Percentiles rank a stretch among this genome's conserved stretches.
These are phyloP conservation scores for Botryotinia calthae DNA, from an alignment of 2,329 filamentous ascomycete genomes.

Conservation along the genomic window DNA sequence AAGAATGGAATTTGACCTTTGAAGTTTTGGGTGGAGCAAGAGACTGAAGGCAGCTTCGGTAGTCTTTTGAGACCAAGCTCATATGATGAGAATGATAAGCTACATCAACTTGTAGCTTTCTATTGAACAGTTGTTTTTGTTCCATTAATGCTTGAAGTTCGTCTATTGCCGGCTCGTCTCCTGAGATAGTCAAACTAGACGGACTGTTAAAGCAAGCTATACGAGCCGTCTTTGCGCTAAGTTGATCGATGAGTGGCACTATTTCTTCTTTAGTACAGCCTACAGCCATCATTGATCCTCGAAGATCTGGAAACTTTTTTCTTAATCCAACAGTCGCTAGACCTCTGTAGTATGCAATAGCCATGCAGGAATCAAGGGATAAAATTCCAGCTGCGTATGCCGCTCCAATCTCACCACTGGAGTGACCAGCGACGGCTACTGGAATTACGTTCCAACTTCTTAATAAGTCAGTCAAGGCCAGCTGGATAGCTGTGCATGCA, in stretches of 20 bases:
- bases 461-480: constrained; percentile 46
- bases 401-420: constrained; percentile 37
- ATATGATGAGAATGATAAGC: constrained; percentile 22
- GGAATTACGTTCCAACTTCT: constrained; percentile 38
- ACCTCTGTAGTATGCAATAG: constrained; percentile 36
- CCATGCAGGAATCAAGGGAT: constrained; percentile 29
- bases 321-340: constrained; percentile 31
- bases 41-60: constrained; percentile 15
- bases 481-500: constrained; percentile 47
- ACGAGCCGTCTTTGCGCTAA: constrained; percentile 17
- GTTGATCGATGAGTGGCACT: constrained; percentile 11
- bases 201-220: constrained; percentile 38
- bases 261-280: constrained; percentile 37
- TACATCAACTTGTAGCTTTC: constrained; percentile 26
- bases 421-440: constrained; percentile 35
- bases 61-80: constrained; percentile 17
- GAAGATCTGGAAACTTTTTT: constrained; percentile 37
- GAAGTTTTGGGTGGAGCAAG: constrained; percentile 13
- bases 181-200: constrained; percentile 31
- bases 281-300: constrained; percentile 51
- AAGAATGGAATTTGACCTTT: constrained; percentile 43
- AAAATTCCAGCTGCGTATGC: constrained; percentile 34
- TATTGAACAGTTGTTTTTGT: constrained; percentile 27
- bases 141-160: constrained; percentile 28
- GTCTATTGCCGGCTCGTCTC: constrained; percentile 24